Percentiles rank a stretch among this genome's conserved stretches.
These are phyloP conservation scores for Funneliformis geosporum DNA, from an alignment of 192 early-diverging fungal genomes.

Conservation along the genomic window DNA sequence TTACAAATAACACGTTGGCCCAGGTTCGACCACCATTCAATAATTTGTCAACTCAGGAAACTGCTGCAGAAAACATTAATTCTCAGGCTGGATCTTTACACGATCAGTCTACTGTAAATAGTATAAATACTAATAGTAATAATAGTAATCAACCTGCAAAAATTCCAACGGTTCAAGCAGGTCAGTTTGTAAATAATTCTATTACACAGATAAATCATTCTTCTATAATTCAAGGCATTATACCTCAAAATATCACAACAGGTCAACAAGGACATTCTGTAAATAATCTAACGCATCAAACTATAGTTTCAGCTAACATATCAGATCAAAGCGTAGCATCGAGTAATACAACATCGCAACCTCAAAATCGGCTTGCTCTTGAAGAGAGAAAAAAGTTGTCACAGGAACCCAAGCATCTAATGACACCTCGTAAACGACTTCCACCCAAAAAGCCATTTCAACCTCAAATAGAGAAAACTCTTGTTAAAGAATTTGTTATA, in stretches of 20 bases:
- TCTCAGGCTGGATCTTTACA: neutral
- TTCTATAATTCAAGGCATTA: too few species aligned
- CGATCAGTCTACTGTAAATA: neutral
- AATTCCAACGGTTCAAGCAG: neutral
- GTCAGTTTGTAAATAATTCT: neutral
- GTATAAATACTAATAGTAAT: neutral
- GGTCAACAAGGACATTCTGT: too few species aligned
- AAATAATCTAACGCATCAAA: neutral
- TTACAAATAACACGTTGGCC: too few species aligned
- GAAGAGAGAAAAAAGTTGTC: neutral
- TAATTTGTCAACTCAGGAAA: too few species aligned
- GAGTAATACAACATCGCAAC: neutral
- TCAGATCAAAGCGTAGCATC: neutral
- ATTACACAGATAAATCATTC: too few species aligned
- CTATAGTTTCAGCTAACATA: neutral
- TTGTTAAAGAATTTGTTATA: slow-evolving; percentile 1
- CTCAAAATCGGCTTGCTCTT: neutral
- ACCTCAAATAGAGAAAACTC: neutral
- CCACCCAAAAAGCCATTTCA: neutral
- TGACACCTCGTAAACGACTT: neutral
- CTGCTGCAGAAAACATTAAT: too few species aligned
- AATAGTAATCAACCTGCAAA: neutral
- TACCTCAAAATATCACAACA: too few species aligned
- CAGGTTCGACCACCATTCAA: too few species aligned
- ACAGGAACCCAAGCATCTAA: neutral